Evolutionary conservation across 176 grass and related monocot genomes (phyloP), one percentile per base, ranked within the genome.

Genomic region (Oryza glumipatula): DNA sequence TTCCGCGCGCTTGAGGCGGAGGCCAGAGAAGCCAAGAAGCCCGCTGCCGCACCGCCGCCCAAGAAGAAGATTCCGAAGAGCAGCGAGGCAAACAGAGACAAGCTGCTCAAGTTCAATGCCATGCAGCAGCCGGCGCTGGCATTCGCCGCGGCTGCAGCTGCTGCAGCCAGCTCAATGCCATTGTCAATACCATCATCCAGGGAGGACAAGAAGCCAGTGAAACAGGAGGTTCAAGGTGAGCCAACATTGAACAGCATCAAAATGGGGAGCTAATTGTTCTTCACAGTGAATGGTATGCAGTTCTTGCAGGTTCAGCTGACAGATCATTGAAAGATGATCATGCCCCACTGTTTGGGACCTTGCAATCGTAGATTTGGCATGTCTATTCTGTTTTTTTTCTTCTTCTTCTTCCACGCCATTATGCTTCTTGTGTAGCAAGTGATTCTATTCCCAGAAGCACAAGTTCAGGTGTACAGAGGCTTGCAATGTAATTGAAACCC

Each of bases 31-130:
- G 77, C 70, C 71, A 68, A 52, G 73, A 78, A 26, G 66, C 63
- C 49, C 3, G 24, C 17, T 1, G 33, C 60, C 1, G 13, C 66
- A 43, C 54, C 77, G 6, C 76, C 13, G 3, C 63, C 84, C 76
- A 90, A 84, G 88, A 90, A 87, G 84, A 90, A 87, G 70, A 32
- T 49, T 48, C 74, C 76, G 0, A 89, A 89, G 72, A 76, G 82
- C 63, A 64, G 65, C 76, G 76, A 79, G 61, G 49, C 28, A 47
- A 86, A 75, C 24, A 77, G 73, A 68, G 90, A 88, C 22, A 92
- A 85, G 78, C 49, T 92, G 77, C 86, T 81, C 38, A 92, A 88
- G 39, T 58, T 92, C 86, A 85, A 82, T 17, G 78, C 77, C 22
- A 78, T 78, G 38, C 82, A 88, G 82, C 82, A 78, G 74, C 86